Evolutionary conservation across 2,329 filamentous ascomycete genomes (phyloP).

Genomic region (Colletotrichum agaves): DNA sequence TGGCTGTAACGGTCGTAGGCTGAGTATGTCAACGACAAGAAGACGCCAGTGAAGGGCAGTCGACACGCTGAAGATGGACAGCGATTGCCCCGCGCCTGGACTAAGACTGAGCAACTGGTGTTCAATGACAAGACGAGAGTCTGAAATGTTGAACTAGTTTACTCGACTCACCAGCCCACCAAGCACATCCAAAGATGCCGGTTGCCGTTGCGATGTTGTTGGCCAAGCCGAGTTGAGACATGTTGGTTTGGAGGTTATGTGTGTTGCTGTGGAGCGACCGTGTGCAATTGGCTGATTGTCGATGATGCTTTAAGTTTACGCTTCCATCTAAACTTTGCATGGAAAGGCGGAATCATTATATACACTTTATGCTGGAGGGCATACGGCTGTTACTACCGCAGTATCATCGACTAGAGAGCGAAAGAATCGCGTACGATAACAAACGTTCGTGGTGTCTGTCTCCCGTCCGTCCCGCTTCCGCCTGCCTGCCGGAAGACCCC

Average conservation of each 20-base stretch:
- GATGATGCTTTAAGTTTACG: not conserved
- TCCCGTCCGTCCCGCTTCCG: too few species aligned
- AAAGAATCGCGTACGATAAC: conserved; percentile 20
- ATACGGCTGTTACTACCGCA: not conserved
- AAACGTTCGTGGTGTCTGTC: too few species aligned
- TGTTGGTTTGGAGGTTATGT: conserved; percentile 5
- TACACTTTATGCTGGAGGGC: not conserved
- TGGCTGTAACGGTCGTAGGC: conserved; percentile 47
- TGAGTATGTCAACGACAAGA: conserved; percentile 49
- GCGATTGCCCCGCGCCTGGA: conserved; percentile 49
- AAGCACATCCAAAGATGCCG: conserved; percentile 27
- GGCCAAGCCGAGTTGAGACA: conserved; percentile 29
- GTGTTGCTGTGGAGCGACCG: not conserved
- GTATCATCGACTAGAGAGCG: conserved; percentile 3
- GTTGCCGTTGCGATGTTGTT: conserved; percentile 33
- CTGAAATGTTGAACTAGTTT: not conserved
- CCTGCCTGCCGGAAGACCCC: too few species aligned
- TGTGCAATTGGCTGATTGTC: not conserved
- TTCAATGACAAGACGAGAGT: not conserved
- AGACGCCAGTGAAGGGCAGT: conserved; percentile 45
- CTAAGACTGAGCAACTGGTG: conserved; percentile 17
- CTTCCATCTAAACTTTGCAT: not conserved
- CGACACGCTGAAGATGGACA: conserved; percentile 51
- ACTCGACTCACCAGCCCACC: conserved; percentile 37
- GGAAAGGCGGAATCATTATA: not conserved